Conservation (phyloP, 1,139 yeast genomes). For the Diutina siamensis region DNA sequence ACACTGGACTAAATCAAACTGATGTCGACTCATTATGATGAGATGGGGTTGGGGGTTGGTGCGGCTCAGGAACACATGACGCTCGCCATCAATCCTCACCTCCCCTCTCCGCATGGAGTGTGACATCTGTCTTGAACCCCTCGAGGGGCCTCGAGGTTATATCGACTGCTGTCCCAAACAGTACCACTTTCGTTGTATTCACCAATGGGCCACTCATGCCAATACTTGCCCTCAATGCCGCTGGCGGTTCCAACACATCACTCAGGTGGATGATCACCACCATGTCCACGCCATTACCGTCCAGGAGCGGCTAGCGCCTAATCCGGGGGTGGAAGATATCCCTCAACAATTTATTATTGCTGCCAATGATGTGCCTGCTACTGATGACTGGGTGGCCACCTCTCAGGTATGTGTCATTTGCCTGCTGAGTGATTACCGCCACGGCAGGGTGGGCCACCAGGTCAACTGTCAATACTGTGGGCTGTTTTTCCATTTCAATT, state of each 20-base stretch:
- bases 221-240: slow-evolving; percentile 47
- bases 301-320: slow-evolving; percentile 22
- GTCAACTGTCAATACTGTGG: slow-evolving; percentile 24
- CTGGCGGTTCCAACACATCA: slow-evolving; percentile 19
- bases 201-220: slow-evolving; percentile 36
- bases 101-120: slow-evolving; percentile 24
- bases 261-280: slow-evolving; percentile 11
- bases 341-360: slow-evolving; percentile 27
- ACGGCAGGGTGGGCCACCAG: slow-evolving; percentile 12
- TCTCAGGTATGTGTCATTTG: slow-evolving; percentile 24
- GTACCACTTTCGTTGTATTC: slow-evolving; percentile 36
- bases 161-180: slow-evolving; percentile 29
- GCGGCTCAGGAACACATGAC: too few species aligned
- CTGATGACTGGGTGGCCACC: slow-evolving; percentile 6
- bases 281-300: slow-evolving; percentile 10
- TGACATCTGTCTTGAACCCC: slow-evolving; percentile 36
- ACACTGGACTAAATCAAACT: slow-evolving; percentile 77
- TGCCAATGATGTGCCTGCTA: slow-evolving; percentile 9
- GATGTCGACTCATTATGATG: slow-evolving; percentile 81
- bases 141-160: slow-evolving; percentile 19
- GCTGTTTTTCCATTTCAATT: slow-evolving; percentile 23
- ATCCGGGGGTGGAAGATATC: slow-evolving; percentile 28
- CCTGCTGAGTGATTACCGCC: slow-evolving; percentile 22
- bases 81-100: too few species aligned
- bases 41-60: too few species aligned